Conservation (phyloP, 208 protist species). For the Naegleria fowleri region DNA sequence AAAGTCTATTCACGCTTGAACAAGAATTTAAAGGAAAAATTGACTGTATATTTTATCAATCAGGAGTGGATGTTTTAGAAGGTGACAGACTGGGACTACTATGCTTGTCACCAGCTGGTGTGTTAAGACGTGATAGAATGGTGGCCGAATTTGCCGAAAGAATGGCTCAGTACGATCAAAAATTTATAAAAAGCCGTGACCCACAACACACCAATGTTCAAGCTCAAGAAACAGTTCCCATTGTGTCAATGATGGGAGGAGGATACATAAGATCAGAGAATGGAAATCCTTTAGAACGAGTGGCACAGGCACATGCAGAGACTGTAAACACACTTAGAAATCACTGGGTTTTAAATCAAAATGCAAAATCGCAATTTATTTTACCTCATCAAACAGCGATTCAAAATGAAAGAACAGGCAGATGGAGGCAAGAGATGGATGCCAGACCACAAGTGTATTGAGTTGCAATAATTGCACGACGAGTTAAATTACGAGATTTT, state of each 20-base stretch:
- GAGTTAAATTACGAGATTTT: no score
- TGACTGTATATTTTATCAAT: constrained; percentile 14
- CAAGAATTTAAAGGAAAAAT: not conserved
- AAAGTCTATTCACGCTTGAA: not conserved
- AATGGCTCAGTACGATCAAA: not conserved
- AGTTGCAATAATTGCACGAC: no score
- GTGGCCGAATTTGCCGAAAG: not conserved
- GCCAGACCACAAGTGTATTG: not conserved
- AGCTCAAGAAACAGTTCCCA: not conserved
- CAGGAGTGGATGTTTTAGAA: not conserved
- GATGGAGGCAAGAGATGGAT: not conserved
- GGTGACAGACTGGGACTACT: constrained; percentile 1
- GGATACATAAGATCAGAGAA: not conserved
- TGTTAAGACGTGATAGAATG: not conserved
- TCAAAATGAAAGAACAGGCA: not conserved
- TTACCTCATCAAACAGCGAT: not conserved
- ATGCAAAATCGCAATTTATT: not conserved
- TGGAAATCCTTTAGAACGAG: not conserved
- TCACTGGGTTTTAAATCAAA: not conserved
- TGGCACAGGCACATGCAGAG: not conserved
- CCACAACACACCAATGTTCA: no score
- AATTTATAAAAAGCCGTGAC: not conserved
- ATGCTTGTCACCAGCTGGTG: not conserved
- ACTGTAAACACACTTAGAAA: not conserved
- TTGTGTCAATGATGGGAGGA: not conserved